Conservation (phyloP, 768 basidiomycete species). For the Leccinum variicolor region DNA sequence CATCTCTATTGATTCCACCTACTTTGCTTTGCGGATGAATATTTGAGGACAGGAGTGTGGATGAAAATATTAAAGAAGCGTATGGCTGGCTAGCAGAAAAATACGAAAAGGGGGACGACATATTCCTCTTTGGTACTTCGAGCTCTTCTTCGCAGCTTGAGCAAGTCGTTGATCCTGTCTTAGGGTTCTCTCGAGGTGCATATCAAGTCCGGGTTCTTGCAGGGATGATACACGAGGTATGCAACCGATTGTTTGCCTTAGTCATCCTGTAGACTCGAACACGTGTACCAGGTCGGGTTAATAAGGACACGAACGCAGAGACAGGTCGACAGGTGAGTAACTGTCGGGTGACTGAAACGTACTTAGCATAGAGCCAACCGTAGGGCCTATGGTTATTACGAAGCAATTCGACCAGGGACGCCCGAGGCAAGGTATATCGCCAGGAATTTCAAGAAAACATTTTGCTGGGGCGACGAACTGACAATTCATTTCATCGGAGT, state of each 20-base stretch:
- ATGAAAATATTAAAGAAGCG: not conserved
- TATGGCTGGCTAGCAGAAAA: not conserved
- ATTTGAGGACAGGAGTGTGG: not conserved
- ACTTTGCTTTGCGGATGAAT: not conserved
- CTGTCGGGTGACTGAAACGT: not conserved
- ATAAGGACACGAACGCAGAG: not conserved
- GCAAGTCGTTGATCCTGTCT: not conserved
- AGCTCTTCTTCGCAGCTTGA: not conserved
- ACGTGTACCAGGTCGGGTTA: not conserved
- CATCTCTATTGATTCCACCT: not conserved
- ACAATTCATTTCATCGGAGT: conserved; percentile 38
- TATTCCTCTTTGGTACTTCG: not conserved
- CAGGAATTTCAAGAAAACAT: not conserved
- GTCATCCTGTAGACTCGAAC: not conserved
- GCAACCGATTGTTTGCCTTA: not conserved
- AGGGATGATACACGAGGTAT: not conserved
- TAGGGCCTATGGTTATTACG: not conserved
- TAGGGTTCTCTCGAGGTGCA: not conserved
- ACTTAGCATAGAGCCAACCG: not conserved
- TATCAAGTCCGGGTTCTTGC: not conserved
- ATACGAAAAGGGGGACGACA: not conserved
- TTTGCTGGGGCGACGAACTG: not conserved
- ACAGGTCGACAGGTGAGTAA: not conserved
- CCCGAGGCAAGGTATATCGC: not conserved
- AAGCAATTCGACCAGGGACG: not conserved